phyloP scores from a whole-genome alignment of 1,139 yeast genomes.

The Saccharomycopsis crataegensis region DNA sequence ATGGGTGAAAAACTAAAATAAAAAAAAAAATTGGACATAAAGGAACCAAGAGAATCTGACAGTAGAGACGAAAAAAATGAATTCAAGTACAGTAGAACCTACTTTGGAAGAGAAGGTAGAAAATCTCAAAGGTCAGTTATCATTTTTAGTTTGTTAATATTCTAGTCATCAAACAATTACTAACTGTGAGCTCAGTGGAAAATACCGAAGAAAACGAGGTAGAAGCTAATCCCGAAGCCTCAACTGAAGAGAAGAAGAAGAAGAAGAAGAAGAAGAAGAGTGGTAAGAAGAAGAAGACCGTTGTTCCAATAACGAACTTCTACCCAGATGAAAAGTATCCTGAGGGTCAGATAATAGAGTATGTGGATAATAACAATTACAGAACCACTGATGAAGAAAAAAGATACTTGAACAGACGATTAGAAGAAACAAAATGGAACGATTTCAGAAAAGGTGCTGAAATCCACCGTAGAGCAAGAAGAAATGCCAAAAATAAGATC shows the following conservation, averaged over 20 bases:
- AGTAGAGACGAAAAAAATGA: not conserved
- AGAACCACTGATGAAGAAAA: slow-evolving; percentile 84
- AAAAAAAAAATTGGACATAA: not conserved
- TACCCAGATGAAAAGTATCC: slow-evolving; percentile 77
- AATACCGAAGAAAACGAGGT: not conserved
- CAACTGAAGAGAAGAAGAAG: slow-evolving; percentile 5
- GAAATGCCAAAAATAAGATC: slow-evolving; percentile 63
- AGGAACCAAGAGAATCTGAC: not conserved
- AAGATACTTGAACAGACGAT: slow-evolving; percentile 68
- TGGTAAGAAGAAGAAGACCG: slow-evolving; percentile 41
- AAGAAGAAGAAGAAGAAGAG: slow-evolving; percentile 41
- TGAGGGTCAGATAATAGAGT: slow-evolving; percentile 80
- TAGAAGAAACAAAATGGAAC: slow-evolving; percentile 56
- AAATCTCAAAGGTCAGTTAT: not conserved
- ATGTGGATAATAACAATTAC: slow-evolving; percentile 63
- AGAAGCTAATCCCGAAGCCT: not conserved
- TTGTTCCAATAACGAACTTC: slow-evolving; percentile 55
- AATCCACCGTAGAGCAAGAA: slow-evolving; percentile 85
- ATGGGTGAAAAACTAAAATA: not conserved
- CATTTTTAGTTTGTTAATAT: not conserved
- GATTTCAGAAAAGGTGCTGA: slow-evolving; percentile 96
- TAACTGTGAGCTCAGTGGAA: slow-evolving; percentile 1
- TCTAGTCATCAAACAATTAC: not conserved
- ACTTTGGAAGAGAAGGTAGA: not conserved
- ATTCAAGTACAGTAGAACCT: not conserved